Conservation (phyloP, 257 asterid species). For the Anisodus acutangulus region DNA sequence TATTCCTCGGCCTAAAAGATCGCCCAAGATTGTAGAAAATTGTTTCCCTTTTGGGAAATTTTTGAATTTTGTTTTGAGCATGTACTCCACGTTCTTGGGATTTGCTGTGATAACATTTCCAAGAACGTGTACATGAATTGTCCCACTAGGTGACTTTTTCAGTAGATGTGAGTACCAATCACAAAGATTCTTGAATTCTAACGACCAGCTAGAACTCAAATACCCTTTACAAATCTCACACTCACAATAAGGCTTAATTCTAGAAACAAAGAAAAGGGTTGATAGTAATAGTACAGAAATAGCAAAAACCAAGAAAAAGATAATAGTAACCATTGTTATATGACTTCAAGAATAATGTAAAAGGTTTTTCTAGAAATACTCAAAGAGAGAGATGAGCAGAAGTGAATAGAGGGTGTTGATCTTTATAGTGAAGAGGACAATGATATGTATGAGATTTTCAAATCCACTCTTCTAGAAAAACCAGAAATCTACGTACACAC, state of each 20-base stretch:
- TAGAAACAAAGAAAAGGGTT: conserved; percentile 29
- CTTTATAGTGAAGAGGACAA: conserved; percentile 2
- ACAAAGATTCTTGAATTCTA: conserved; percentile 58
- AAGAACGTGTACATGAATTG: conserved; percentile 72
- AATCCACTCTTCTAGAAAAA: not conserved
- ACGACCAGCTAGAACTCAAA: conserved; percentile 58
- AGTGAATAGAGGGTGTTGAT: not conserved
- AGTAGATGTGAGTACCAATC: conserved; percentile 88
- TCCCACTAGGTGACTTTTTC: conserved; percentile 56
- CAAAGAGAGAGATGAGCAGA: not conserved
- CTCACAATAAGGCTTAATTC: conserved; percentile 59
- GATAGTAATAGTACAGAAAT: conserved; percentile 32
- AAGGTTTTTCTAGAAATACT: too few species aligned
- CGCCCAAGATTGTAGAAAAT: conserved; percentile 64
- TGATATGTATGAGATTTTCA: not conserved
- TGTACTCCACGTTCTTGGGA: conserved; percentile 65
- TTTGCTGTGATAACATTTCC: conserved; percentile 66
- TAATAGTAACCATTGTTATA: conserved; percentile 37
- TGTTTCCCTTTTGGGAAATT: conserved; percentile 79
- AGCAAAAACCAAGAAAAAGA: conserved; percentile 40
- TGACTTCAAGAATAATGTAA: conserved; percentile 12
- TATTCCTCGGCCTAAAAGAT: conserved; percentile 77
- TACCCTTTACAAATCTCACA: conserved; percentile 66
- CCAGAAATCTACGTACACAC: not conserved
- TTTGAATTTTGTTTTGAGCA: conserved; percentile 63